Evolutionary conservation across 2,329 filamentous ascomycete genomes (phyloP).

Genomic region (Stagonosporopsis cucurbitacearum): DNA sequence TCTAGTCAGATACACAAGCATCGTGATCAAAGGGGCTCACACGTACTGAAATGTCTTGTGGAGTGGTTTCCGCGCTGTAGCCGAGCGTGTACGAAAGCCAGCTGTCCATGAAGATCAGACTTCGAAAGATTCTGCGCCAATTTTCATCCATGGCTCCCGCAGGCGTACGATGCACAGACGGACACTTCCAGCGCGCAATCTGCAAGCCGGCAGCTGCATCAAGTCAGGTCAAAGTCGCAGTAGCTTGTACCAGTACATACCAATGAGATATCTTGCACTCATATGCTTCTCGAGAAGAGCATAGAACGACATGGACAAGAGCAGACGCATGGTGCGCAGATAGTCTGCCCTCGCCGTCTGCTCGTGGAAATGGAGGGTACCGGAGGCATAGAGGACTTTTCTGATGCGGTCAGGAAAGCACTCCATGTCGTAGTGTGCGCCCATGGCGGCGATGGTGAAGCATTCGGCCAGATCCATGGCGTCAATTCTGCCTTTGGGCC

Average conservation of each 20-base stretch:
- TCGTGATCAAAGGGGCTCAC: background rate
- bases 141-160: conserved; percentile 18
- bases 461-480: conserved; percentile 46
- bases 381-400: conserved; percentile 43
- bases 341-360: conserved; percentile 39
- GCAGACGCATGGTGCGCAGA: conserved; percentile 44
- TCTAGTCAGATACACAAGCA: conserved; percentile 22
- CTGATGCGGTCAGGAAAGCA: conserved; percentile 43
- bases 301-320: conserved; percentile 47
- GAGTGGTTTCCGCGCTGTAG: conserved; percentile 41
- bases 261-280: conserved; percentile 47
- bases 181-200: conserved; percentile 45
- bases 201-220: conserved; percentile 44
- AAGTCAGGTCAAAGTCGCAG: conserved; percentile 1
- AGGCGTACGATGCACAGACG: conserved; percentile 9
- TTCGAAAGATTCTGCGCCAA: conserved; percentile 42
- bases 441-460: conserved; percentile 47
- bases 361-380: conserved; percentile 43
- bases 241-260: conserved; percentile 24
- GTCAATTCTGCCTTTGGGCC: conserved; percentile 34
- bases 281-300: conserved; percentile 49
- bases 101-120: conserved; percentile 49
- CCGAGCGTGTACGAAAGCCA: conserved; percentile 50
- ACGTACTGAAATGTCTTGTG: conserved; percentile 39
- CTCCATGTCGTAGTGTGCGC: conserved; percentile 47